Conservation (phyloP, 1,284 basidiomycete species). For the Pseudozyma sp. region DNA sequence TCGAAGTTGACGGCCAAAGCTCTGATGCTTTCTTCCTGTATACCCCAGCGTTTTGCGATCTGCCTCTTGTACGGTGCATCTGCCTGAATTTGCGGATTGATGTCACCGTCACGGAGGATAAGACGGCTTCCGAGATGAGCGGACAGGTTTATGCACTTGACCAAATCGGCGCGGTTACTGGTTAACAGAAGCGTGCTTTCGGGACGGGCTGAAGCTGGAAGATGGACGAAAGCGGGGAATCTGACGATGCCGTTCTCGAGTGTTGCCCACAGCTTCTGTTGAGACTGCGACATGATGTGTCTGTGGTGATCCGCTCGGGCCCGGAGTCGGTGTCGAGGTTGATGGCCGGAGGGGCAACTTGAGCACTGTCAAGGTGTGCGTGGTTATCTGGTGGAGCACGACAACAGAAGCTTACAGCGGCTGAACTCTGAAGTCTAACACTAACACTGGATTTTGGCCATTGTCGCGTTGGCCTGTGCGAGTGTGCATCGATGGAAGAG, state of each 20-base stretch:
- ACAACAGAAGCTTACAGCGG: neutral
- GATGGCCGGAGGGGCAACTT: too few relatives aligned
- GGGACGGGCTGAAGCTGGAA: conserved; percentile 20
- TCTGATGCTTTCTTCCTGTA: conserved; percentile 1
- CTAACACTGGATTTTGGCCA: too few relatives aligned
- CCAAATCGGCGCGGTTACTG: conserved; percentile 1
- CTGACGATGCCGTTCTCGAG: neutral
- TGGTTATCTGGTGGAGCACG: too few relatives aligned
- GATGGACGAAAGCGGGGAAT: conserved; percentile 26
- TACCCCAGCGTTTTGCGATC: conserved; percentile 19
- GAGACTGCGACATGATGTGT: conserved; percentile 2
- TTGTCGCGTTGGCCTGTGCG: conserved; percentile 13
- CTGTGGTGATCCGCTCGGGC: neutral
- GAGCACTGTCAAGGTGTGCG: neutral
- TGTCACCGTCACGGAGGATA: neutral
- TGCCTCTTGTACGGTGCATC: neutral
- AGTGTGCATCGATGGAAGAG: neutral
- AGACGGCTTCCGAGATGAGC: neutral
- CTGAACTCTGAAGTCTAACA: neutral
- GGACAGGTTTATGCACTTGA: conserved; percentile 11
- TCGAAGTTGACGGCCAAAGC: conserved; percentile 9
- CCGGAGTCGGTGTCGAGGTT: neutral
- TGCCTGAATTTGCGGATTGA: too few relatives aligned
- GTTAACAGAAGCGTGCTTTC: neutral
- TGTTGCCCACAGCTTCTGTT: neutral